A percentile compares a stretch with the other conserved stretches of the same genome.
These are phyloP conservation scores for Zygosaccharomyces sapae DNA, from an alignment of 1,139 yeast species.

Conservation along the genomic window DNA sequence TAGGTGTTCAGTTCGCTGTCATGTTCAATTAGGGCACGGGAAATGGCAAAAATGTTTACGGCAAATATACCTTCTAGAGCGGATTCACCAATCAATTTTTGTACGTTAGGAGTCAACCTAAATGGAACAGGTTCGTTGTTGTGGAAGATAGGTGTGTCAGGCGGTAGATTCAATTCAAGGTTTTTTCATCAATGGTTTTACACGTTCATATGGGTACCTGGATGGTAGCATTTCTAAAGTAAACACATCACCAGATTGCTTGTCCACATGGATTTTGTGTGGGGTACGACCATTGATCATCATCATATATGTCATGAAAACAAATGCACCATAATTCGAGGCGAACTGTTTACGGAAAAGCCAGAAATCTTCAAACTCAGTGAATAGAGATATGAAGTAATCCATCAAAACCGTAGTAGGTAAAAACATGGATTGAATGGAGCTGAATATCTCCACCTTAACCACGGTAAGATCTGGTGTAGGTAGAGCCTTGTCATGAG, in stretches of 20 bases:
- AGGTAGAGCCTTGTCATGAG: slow-evolving; percentile 87
- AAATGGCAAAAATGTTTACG: slow-evolving; percentile 78
- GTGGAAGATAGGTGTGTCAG: slow-evolving; percentile 83
- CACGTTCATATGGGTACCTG: slow-evolving; percentile 42
- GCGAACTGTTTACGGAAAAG: slow-evolving; percentile 92
- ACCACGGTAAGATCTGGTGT: slow-evolving; percentile 88
- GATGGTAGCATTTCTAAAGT: slow-evolving; percentile 95
- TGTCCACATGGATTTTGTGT: slow-evolving; percentile 81
- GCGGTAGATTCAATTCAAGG: slow-evolving; percentile 50
- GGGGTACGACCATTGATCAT: slow-evolving; percentile 93
- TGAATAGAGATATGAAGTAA: slow-evolving; percentile 57
- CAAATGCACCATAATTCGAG: slow-evolving; percentile 92
- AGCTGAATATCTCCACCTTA: slow-evolving; percentile 83
- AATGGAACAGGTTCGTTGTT: slow-evolving; percentile 96
- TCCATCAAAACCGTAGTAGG: slow-evolving; percentile 83
- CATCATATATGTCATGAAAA: slow-evolving; percentile 92
- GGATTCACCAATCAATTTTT: slow-evolving; percentile 87
- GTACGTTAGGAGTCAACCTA: slow-evolving; percentile 93
- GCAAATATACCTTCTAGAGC: slow-evolving; percentile 89
- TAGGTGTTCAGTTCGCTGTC: slow-evolving; percentile 86
- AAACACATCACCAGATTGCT: slow-evolving; percentile 83
- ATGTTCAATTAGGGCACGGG: slow-evolving; percentile 84
- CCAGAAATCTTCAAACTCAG: slow-evolving; percentile 93
- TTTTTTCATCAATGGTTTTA: slow-evolving; percentile 46
- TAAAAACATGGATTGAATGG: slow-evolving; percentile 80